Evolutionary conservation across 192 early-diverging fungal species (phyloP).

Genomic region (Backusella tuberculispora): DNA sequence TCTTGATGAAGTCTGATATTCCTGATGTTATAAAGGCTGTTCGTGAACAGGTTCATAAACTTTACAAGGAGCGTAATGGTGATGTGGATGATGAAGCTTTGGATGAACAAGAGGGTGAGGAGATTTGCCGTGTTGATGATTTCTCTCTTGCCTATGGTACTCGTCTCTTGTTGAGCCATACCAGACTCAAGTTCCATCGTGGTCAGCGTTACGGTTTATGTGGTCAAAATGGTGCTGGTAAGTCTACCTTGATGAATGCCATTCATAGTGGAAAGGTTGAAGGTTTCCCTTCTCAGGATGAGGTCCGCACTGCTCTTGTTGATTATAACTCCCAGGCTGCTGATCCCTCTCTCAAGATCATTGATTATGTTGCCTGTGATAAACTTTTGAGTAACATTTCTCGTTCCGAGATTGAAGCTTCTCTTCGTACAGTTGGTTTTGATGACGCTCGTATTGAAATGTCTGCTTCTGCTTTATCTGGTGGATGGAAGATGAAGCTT

Average conservation of each 20-base stretch:
- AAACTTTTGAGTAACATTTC: slow-evolving; percentile 50
- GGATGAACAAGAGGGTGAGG: slow-evolving; percentile 55
- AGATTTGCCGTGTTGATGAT: slow-evolving; percentile 62
- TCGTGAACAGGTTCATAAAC: slow-evolving; percentile 35
- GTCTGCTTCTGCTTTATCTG: slow-evolving; percentile 69
- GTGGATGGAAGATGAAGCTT: slow-evolving; percentile 91
- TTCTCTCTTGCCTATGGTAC: slow-evolving; percentile 83
- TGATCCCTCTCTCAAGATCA: slow-evolving; percentile 61
- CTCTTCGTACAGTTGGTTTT: slow-evolving; percentile 68
- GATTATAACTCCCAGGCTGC: slow-evolving; percentile 73
- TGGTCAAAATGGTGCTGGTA: slow-evolving; percentile 83
- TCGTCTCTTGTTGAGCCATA: slow-evolving; percentile 75
- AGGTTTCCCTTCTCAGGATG: slow-evolving; percentile 75
- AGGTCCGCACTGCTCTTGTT: slow-evolving; percentile 75
- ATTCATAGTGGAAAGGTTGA: slow-evolving; percentile 79
- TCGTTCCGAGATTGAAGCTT: slow-evolving; percentile 42
- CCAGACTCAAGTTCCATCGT: slow-evolving; percentile 62
- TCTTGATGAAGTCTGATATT: slow-evolving; percentile 55
- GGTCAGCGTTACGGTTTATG: slow-evolving; percentile 81
- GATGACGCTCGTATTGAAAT: slow-evolving; percentile 58
- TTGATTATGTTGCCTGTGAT: slow-evolving; percentile 65
- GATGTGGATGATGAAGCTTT: slow-evolving; percentile 46
- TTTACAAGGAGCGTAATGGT: slow-evolving; percentile 40
- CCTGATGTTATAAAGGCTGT: slow-evolving; percentile 45
- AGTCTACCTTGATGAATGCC: slow-evolving; percentile 80